phyloP scores from a whole-genome alignment of 2,329 filamentous ascomycete genomes.

The Aspergillus awamori region DNA sequence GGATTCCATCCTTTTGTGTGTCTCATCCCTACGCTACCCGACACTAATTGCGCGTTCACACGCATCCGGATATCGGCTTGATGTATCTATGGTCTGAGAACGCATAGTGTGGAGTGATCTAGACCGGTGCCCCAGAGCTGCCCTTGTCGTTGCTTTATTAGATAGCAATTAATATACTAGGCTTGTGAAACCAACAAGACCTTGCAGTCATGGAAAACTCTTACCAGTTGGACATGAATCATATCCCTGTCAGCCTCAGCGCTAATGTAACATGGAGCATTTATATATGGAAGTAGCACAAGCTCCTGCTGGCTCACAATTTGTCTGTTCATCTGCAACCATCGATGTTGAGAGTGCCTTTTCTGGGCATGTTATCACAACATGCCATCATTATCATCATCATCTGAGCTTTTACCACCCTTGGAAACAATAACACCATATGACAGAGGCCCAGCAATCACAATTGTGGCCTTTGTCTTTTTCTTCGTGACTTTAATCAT shows the following conservation, averaged over 20 bases:
- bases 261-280: neutral
- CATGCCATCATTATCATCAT: neutral
- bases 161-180: neutral
- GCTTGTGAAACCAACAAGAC: neutral
- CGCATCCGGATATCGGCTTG: too few relatives aligned
- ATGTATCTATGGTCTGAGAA: neutral
- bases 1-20: neutral
- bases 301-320: too few relatives aligned
- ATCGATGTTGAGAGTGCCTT: neutral
- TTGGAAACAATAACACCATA: neutral
- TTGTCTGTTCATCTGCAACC: neutral
- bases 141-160: neutral
- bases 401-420: neutral
- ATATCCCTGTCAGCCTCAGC: neutral
- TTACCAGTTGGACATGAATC: neutral
- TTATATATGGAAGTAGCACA: neutral
- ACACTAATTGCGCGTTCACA: neutral
- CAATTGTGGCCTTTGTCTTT: neutral
- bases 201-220: neutral
- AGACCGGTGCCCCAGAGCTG: neutral
- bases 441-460: neutral
- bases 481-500: constrained; percentile 18
- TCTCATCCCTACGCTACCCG: neutral
- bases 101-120: neutral
- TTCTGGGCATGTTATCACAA: neutral